A percentile compares a stretch with the other conserved stretches of the same genome.
These are phyloP conservation scores for Rhexocercosporidium sp. DNA, from an alignment of 2,329 filamentous ascomycete genomes.

Conservation along the genomic window DNA sequence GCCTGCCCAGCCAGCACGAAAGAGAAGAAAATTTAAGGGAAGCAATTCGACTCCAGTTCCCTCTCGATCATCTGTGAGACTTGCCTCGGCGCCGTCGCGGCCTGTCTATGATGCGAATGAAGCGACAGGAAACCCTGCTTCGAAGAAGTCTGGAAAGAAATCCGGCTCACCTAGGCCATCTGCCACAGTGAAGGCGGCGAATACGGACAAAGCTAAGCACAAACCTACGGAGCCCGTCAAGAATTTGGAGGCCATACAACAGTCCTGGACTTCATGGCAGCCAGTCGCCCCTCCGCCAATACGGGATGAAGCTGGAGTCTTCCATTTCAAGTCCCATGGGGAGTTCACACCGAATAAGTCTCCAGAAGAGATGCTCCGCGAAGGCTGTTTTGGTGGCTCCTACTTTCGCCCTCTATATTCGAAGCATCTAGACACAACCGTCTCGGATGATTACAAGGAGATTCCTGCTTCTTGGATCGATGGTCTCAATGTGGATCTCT, in stretches of 20 bases:
- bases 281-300: slow-evolving; percentile 10
- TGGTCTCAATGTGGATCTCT: slow-evolving; percentile 1
- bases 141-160: not conserved
- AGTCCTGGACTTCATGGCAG: slow-evolving; percentile 16
- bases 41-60: not conserved
- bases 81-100: slow-evolving; percentile 16
- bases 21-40: slow-evolving; percentile 13
- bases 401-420: slow-evolving; percentile 21
- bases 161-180: not conserved
- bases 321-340: slow-evolving; percentile 18
- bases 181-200: not conserved
- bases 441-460: slow-evolving; percentile 11
- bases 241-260: slow-evolving; percentile 9
- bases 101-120: slow-evolving; percentile 14
- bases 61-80: slow-evolving; percentile 14
- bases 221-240: not conserved
- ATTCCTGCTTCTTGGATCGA: slow-evolving; percentile 10
- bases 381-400: slow-evolving; percentile 23
- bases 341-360: slow-evolving; percentile 22
- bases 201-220: not conserved
- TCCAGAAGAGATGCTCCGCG: slow-evolving; percentile 21
- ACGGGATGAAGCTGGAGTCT: slow-evolving; percentile 18
- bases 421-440: slow-evolving; percentile 29
- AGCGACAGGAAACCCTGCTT: not conserved
- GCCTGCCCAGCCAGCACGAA: slow-evolving; percentile 6